Conservation (phyloP, 2,329 filamentous ascomycete genomes). For the Sporothrix dimorphospora region DNA sequence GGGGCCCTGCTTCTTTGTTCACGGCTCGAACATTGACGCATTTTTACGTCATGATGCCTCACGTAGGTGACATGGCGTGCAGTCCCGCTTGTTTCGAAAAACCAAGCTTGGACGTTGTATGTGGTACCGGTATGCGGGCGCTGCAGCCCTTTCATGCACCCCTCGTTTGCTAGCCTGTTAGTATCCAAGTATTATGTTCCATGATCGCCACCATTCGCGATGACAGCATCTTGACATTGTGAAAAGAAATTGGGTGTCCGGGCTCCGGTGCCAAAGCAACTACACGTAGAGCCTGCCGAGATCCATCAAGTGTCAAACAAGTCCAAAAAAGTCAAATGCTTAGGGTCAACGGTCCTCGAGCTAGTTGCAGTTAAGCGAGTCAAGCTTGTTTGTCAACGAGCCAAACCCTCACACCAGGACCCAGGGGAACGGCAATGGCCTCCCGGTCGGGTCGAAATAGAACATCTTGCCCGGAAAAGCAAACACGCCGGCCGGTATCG, state of each 20-base stretch:
- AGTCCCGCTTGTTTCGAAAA: not conserved
- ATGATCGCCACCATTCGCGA: not conserved
- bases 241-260: not conserved
- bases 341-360: not conserved
- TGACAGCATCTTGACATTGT: not conserved
- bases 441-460: not conserved
- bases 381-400: not conserved
- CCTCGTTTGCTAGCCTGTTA: not conserved
- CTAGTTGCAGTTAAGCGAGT: not conserved
- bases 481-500: not conserved
- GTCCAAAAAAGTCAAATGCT: not conserved
- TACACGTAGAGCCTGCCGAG: not conserved
- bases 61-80: not conserved
- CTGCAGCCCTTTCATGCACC: not conserved
- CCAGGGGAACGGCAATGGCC: not conserved
- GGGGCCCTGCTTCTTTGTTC: not conserved
- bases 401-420: not conserved
- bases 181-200: no score
- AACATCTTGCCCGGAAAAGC: not conserved
- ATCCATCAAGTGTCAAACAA: not conserved
- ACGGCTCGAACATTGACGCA: not conserved
- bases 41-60: conserved; percentile 1
- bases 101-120: conserved; percentile 1
- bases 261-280: not conserved
- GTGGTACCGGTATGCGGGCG: not conserved